Base-by-base conservation (phyloP, 1,284 basidiomycete species). In the Coniophora puteana region DNA sequence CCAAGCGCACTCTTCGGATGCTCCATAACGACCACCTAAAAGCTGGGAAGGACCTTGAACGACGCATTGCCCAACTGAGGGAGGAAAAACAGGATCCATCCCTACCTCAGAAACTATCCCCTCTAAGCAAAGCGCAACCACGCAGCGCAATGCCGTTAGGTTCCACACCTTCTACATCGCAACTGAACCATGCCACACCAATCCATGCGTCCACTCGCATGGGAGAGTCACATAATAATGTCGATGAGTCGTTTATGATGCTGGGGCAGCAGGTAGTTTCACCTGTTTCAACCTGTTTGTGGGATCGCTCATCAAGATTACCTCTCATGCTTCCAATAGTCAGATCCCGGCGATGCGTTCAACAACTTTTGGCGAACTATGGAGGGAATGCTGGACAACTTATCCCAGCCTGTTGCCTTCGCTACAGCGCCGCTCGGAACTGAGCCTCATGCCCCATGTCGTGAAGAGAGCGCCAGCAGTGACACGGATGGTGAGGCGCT, bases 361-460 rank as follows among this genome's bases (percentile, higher is more conserved):
- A 88, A 89, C 55, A 76, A 87, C 49, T 90, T 89, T 53, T 90
- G 88, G 88, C 80, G 76, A 52, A 85, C 83, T 27, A 84, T 88
- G 65, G 83, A 89, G 61, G 86, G 83, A 32, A 82, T 88, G 75
- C 61, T 89, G 34, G 85, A 89, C 51, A 81, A 87, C 52, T 70
- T 90, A 14, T 84, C 84, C 5, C 85, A 88, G 52, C 87, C 87
- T 2, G 84, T 90, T 17, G 88, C 88, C n/a, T 90, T 90, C 55
- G 78, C 87, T 6, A 87, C 84, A 3, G 80, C 81, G 13, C 86
- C 88, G 12, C 69, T 90, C 29, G 76, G 74, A 26, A 66, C 69
- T 14, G 67, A 66, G 51, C 39, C 54, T 31, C 38, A 41, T 40
- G 27, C 51, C 52, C 40, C 57, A 50, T 45, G 49, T 17, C 66